phyloP scores from a whole-genome alignment of 2,329 filamentous ascomycete species.

The Ascochyta koolunga region DNA sequence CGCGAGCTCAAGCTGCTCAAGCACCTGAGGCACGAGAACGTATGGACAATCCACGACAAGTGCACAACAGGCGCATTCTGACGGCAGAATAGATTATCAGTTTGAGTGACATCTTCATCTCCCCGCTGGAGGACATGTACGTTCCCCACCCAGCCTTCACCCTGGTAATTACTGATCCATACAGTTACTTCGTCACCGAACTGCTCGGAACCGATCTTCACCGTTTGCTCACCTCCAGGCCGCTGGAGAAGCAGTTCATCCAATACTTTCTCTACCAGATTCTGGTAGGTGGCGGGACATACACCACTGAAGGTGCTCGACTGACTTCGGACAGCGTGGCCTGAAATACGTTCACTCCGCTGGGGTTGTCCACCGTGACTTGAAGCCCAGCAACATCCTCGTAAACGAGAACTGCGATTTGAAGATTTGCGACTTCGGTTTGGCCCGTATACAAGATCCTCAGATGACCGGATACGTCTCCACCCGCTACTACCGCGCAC shows the following conservation, averaged over 20 bases:
- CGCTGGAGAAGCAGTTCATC: constrained; percentile 98
- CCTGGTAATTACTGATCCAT: constrained; percentile 24
- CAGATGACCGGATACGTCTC: constrained; percentile 99
- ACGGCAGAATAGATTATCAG: constrained; percentile 75
- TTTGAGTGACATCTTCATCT: constrained; percentile 99
- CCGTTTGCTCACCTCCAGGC: constrained; percentile 89
- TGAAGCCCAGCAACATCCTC: constrained; percentile 98
- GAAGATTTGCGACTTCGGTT: constrained; percentile 98
- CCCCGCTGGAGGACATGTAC: constrained; percentile 96
- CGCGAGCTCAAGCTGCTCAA: constrained; percentile 96
- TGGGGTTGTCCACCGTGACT: constrained; percentile 93
- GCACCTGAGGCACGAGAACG: constrained; percentile 96
- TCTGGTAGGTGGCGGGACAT: constrained; percentile 67
- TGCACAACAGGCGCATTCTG: constrained; percentile 17
- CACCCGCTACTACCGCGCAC: constrained; percentile 96
- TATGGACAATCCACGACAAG: constrained; percentile 50
- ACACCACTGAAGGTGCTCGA: constrained; percentile 63
- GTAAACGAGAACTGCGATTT: constrained; percentile 99
- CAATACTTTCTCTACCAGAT: constrained; percentile 99
- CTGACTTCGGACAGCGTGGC: constrained; percentile 70
- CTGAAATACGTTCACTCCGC: constrained; percentile 99
- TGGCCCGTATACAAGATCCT: constrained; percentile 96
- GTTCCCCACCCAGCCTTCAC: constrained; percentile 36
- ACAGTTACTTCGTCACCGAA: constrained; percentile 96
- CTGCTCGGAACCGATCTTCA: constrained; percentile 96